Base-by-base conservation (phyloP, 495 filamentous ascomycete species). In the Podospora comata region DNA sequence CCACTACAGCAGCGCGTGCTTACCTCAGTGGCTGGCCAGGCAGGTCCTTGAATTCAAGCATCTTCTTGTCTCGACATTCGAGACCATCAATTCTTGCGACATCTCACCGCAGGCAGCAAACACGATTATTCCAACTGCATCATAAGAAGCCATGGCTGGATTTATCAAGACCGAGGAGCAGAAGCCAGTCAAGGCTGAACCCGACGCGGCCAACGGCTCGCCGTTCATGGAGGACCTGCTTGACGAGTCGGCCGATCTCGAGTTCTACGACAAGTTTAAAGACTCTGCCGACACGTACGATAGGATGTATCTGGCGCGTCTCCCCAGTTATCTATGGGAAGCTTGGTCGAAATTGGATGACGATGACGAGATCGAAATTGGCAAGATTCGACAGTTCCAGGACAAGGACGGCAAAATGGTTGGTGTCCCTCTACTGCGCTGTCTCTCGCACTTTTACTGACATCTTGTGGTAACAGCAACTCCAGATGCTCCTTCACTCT, bases 231-330 rank as follows among this genome's bases (percentile, higher is more conserved):
- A 90, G 54, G 86, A 87, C 32, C 90, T 93, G 60, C 89, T 93
- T 68, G 93, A 97, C 78, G 93, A 97, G 77, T 90, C 91, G 4
- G 91, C 92, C 62, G 93, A 97, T 70, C 82, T 97, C 34, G 88
- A 91, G 55, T 94, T 97, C 67, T 84, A 85, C 62, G 81, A 85
- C 59, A 80, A 84, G 9, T 79, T 78, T 19, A 55, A 64, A 13
- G 68, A 76, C n/a, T 13, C 39, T 11, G 55, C 60, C 15, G 74
- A 79, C 65, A 70, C 73, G 16, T 77, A 70, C 62, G 81, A 84
- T 62, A 81, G 80, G 65, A 80, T 92, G 58, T 96, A 90, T 82
- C 82, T 97, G 27, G 88, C 90, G 23, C 87, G 91, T 62, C 81
- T 97, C 6, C 93, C 93, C 3, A 85, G 87, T 66, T 89, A 88